A percentile compares a stretch with the other conserved stretches of the same genome.
Evolutionary conservation across 2,329 filamentous ascomycete species (phyloP).

Genomic region (Penicillium sp.): DNA sequence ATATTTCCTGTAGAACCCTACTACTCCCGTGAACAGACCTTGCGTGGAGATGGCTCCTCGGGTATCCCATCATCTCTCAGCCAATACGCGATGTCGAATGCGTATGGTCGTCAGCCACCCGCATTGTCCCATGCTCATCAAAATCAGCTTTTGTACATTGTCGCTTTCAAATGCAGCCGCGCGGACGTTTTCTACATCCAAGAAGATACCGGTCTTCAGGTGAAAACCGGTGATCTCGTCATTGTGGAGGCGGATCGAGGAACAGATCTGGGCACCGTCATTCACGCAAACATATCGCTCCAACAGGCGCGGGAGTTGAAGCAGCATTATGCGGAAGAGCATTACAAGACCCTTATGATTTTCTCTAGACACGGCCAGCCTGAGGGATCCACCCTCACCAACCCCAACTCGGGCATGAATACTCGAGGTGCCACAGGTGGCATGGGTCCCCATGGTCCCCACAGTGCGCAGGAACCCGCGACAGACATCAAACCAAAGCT

Average conservation of each 20-base stretch:
- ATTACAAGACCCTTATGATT: conserved; percentile 99
- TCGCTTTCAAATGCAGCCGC: conserved; percentile 93
- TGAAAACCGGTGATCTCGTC: conserved; percentile 89
- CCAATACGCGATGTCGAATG: conserved; percentile 41
- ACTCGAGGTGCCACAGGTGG: conserved; percentile 71
- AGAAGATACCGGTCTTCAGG: conserved; percentile 86
- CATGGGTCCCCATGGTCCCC: conserved; percentile 72
- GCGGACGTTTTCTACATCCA: conserved; percentile 97
- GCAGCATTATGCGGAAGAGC: conserved; percentile 88
- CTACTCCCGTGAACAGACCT: conserved; percentile 42
- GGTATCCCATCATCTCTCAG: conserved; percentile 39
- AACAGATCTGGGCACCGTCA: conserved; percentile 90
- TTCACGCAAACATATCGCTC: conserved; percentile 82
- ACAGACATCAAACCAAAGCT: conserved; percentile 90
- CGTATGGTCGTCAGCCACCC: conserved; percentile 41
- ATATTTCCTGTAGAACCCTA: conserved; percentile 46
- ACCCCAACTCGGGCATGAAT: conserved; percentile 57
- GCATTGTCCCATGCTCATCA: conserved; percentile 40
- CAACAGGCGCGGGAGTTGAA: conserved; percentile 85
- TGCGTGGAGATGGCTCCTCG: conserved; percentile 38
- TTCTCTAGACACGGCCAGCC: conserved; percentile 74
- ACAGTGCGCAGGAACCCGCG: conserved; percentile 69
- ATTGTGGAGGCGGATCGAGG: conserved; percentile 97
- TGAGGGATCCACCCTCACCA: conserved; percentile 43
- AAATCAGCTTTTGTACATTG: conserved; percentile 64